Conservation (phyloP, 176 grass and related monocot genomes). For the Paspalum vaginatum region DNA sequence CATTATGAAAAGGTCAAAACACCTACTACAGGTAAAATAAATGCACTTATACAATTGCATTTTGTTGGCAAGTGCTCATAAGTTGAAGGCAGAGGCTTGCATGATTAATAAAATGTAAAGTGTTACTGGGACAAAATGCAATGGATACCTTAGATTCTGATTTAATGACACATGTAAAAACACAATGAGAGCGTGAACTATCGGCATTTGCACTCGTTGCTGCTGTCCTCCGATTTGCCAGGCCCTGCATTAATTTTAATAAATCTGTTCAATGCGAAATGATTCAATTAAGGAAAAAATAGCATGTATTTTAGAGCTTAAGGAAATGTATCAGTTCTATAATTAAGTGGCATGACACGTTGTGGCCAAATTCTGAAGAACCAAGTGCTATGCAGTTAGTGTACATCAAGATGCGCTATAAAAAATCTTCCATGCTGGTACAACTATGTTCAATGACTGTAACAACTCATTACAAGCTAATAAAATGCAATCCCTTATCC, state of each 20-base stretch:
- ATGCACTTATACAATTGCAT: not conserved
- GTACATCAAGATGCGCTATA: constrained; percentile 8
- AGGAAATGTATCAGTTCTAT: constrained; percentile 18
- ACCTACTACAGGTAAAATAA: not conserved
- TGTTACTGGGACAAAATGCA: not conserved
- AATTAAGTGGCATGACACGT: not conserved
- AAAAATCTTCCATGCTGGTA: constrained; percentile 4
- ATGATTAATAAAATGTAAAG: constrained; percentile 16
- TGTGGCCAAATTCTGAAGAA: constrained; percentile 13
- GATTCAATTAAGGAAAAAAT: not conserved
- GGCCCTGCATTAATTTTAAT: constrained; percentile 57
- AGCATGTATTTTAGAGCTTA: not conserved
- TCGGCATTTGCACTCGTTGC: constrained; percentile 89
- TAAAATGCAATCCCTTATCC: too few species aligned
- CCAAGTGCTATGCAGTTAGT: constrained; percentile 12
- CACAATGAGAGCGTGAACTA: constrained; percentile 96
- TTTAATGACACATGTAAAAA: constrained; percentile 93
- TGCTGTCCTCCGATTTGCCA: constrained; percentile 81
- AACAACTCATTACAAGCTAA: too few species aligned
- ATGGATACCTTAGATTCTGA: constrained; percentile 78
- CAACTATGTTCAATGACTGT: not conserved
- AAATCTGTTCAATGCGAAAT: constrained; percentile 15
- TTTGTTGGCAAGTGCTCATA: constrained; percentile 1
- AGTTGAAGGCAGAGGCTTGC: not conserved
- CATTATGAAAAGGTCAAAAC: not conserved